phyloP scores from a whole-genome alignment of 2,329 filamentous ascomycete species.

The Apiospora phragmitis region DNA sequence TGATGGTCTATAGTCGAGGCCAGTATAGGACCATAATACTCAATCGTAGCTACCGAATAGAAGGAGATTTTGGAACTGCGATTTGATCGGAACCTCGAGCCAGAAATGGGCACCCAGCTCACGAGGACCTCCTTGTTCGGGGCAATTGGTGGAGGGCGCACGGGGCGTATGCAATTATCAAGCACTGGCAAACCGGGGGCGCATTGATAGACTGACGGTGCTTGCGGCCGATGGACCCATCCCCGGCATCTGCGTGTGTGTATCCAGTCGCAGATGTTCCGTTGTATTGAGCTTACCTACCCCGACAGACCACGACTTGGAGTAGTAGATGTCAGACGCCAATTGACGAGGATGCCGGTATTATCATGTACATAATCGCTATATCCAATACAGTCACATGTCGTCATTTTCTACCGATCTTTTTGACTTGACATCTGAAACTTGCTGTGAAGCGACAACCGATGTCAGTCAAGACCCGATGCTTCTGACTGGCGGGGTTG shows the following conservation, averaged over 20 bases:
- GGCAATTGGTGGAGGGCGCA: not conserved
- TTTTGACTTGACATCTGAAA: not conserved
- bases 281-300: not conserved
- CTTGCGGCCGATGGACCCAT: not conserved
- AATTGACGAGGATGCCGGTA: not conserved
- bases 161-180: slow-evolving; percentile 1
- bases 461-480: not conserved
- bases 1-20: not conserved
- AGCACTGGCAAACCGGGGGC: not conserved
- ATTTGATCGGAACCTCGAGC: not conserved
- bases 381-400: not conserved
- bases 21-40: not conserved
- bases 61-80: not conserved
- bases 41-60: not conserved
- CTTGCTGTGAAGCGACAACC: slow-evolving; percentile 1
- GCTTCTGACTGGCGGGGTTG: not conserved
- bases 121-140: not conserved
- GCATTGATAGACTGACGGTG: not conserved
- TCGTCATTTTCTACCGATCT: not conserved
- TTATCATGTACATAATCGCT: not conserved
- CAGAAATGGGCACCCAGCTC: slow-evolving; percentile 2
- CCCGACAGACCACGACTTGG: not conserved
- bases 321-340: not conserved
- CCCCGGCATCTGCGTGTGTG: not conserved
- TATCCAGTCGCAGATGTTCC: not conserved